Evolutionary conservation across 2,329 filamentous ascomycete species (phyloP).

Genomic region (Ciborinia camelliae): DNA sequence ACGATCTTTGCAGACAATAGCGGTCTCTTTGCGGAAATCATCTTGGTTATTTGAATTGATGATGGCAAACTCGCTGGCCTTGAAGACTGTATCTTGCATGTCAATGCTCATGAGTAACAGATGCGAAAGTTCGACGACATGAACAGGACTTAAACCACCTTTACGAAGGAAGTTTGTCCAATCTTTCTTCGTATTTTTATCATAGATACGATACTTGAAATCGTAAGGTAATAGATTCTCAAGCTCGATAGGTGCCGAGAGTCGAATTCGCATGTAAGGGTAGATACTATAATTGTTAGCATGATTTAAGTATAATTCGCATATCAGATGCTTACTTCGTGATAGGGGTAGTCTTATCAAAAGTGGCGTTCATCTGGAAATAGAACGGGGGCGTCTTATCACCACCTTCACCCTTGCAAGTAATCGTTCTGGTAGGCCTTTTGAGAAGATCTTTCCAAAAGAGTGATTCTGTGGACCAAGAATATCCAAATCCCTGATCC

Average conservation of each 20-base stretch:
- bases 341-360: conserved; percentile 78
- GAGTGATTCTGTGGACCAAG: conserved; percentile 85
- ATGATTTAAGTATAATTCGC: background rate
- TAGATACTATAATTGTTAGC: conserved; percentile 60
- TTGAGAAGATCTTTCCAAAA: conserved; percentile 93
- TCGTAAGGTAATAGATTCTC: conserved; percentile 95
- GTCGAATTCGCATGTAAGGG: conserved; percentile 88
- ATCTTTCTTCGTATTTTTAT: conserved; percentile 97
- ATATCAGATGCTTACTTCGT: conserved; percentile 52
- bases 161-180: conserved; percentile 98
- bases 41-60: conserved; percentile 87
- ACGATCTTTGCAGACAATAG: conserved; percentile 77
- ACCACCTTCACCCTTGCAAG: conserved; percentile 81
- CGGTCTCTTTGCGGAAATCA: conserved; percentile 82
- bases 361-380: conserved; percentile 89
- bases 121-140: conserved; percentile 94
- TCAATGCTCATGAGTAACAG: conserved; percentile 88
- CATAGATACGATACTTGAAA: conserved; percentile 99
- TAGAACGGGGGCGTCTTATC: conserved; percentile 81
- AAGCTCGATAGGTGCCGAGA: conserved; percentile 88
- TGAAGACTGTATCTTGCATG: conserved; percentile 94
- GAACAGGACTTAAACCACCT: conserved; percentile 93
- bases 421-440: conserved; percentile 78
- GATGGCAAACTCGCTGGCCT: conserved; percentile 92
- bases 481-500: conserved; percentile 93